These are phyloP conservation scores for Cladophialophora carrionii DNA, from an alignment of 2,329 filamentous ascomycete genomes.

Conservation along the genomic window DNA sequence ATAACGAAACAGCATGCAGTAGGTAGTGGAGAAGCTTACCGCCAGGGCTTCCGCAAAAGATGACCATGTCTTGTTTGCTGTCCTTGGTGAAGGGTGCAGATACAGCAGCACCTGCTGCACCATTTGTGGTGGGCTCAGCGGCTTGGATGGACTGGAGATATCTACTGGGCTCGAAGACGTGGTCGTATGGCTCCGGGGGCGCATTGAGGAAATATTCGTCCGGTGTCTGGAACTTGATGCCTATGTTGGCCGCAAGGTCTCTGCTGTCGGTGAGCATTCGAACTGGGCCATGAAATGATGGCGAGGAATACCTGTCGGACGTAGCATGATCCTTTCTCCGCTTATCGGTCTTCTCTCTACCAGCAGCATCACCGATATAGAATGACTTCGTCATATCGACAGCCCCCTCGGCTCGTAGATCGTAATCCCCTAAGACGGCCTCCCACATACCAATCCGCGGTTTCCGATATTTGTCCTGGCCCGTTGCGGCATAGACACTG, in stretches of 20 bases:
- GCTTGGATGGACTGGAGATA: slow-evolving; percentile 49
- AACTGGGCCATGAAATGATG: neutral
- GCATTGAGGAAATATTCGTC: slow-evolving; percentile 87
- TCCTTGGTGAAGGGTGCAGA: slow-evolving; percentile 57
- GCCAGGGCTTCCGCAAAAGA: slow-evolving; percentile 87
- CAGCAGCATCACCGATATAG: slow-evolving; percentile 86
- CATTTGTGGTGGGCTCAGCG: neutral
- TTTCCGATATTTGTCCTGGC: slow-evolving; percentile 80
- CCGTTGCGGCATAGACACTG: slow-evolving; percentile 83
- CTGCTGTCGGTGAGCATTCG: slow-evolving; percentile 46
- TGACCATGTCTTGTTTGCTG: slow-evolving; percentile 71
- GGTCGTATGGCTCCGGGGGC: slow-evolving; percentile 64
- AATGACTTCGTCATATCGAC: slow-evolving; percentile 74
- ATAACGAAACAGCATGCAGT: neutral
- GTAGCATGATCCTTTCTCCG: slow-evolving; percentile 61
- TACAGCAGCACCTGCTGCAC: neutral
- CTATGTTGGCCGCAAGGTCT: slow-evolving; percentile 83
- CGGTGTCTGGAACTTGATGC: slow-evolving; percentile 78
- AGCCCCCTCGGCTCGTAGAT: slow-evolving; percentile 56
- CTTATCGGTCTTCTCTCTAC: slow-evolving; percentile 49
- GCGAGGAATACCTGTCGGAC: slow-evolving; percentile 57
- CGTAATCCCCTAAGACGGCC: slow-evolving; percentile 65
- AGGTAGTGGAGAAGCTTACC: slow-evolving; percentile 70
- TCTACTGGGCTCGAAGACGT: slow-evolving; percentile 70
- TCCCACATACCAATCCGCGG: slow-evolving; percentile 89